These are phyloP conservation scores for Yamadazyma triangularis DNA, from an alignment of 1,139 yeast species.

Conservation along the genomic window DNA sequence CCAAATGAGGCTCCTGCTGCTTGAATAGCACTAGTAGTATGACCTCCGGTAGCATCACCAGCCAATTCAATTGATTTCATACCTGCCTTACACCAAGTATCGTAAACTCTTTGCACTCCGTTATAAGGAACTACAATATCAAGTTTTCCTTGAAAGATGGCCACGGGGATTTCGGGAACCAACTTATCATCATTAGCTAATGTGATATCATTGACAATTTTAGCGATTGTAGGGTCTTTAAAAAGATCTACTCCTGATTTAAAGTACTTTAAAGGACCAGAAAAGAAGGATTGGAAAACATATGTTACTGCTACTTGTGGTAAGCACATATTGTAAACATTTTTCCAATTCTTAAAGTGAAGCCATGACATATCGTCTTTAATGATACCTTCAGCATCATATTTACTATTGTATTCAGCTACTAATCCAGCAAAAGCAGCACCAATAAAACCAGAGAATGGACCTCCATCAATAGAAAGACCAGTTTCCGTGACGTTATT, in stretches of 20 bases:
- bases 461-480: constrained; percentile 19
- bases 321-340: constrained; percentile 15
- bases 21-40: constrained; percentile 10
- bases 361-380: constrained; percentile 10
- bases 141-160: constrained; percentile 16
- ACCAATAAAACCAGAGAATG: constrained; percentile 26
- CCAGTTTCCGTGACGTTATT: constrained; percentile 22
- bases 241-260: constrained; percentile 1
- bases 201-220: constrained; percentile 1
- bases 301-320: constrained; percentile 5
- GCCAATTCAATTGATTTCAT: constrained; percentile 14
- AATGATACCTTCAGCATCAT: constrained; percentile 6
- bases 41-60: constrained; percentile 12
- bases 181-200: neutral
- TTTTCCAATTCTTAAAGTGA: constrained; percentile 8
- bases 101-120: constrained; percentile 11
- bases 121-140: constrained; percentile 16
- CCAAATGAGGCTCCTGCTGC: constrained; percentile 14
- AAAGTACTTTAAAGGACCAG: constrained; percentile 9
- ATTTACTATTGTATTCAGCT: constrained; percentile 21
- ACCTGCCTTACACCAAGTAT: constrained; percentile 16
- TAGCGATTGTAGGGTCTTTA: neutral
- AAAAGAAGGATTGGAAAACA: constrained; percentile 8
- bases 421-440: constrained; percentile 24
- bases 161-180: constrained; percentile 18